Conservation (phyloP, 352 stramenopile genomes). For the Globisporangium cederbergense region DNA sequence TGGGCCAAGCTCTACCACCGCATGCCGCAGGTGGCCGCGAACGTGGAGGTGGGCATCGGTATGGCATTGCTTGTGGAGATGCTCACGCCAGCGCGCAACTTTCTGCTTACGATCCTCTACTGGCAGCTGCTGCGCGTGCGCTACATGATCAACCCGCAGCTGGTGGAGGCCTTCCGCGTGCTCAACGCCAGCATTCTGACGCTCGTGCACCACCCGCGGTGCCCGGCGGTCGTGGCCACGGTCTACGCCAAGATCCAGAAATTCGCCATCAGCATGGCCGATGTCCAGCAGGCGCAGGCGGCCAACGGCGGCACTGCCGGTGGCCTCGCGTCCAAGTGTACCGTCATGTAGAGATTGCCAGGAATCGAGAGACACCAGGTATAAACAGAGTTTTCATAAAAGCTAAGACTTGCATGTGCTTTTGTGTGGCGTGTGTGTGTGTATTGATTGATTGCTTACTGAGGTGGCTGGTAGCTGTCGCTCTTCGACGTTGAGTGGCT, state of each 20-base stretch:
- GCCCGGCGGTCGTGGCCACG: conserved; percentile 44
- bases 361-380: not conserved
- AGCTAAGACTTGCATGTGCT: not conserved
- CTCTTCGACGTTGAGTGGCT: not conserved
- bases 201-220: conserved; percentile 64
- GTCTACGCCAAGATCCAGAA: conserved; percentile 70
- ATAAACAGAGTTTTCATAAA: not conserved
- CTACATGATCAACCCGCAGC: conserved; percentile 89
- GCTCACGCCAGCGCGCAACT: conserved; percentile 80
- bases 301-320: conserved; percentile 24
- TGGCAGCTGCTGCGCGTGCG: conserved; percentile 89
- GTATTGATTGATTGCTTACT: conserved; percentile 5
- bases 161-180: conserved; percentile 77
- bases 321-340: conserved; percentile 50
- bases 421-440: not conserved
- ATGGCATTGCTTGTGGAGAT: conserved; percentile 79
- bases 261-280: conserved; percentile 68
- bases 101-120: conserved; percentile 84
- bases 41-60: conserved; percentile 81
- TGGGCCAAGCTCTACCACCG: conserved; percentile 82
- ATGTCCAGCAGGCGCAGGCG: conserved; percentile 43
- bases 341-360: conserved; percentile 55
- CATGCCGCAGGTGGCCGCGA: conserved; percentile 72
- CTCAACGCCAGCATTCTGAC: conserved; percentile 63
- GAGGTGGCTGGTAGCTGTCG: not conserved